Percentiles rank a stretch among this genome's conserved stretches.
Conservation (phyloP, 2,329 filamentous ascomycete species). For the Colletotrichum cordylinicola region DNA sequence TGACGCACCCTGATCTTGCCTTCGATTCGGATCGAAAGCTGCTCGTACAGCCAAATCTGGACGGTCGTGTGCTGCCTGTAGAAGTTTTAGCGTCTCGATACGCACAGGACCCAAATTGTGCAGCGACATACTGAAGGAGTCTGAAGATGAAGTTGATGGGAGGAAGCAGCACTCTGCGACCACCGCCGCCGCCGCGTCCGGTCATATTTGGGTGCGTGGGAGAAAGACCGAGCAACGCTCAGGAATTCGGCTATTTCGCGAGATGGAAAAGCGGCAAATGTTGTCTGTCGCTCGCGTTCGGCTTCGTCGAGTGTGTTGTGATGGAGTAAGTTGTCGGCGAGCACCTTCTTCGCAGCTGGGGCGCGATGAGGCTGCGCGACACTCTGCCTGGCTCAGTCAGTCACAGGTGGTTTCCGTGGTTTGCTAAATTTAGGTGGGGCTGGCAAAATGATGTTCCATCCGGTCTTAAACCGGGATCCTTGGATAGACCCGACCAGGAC, state of each 20-base stretch:
- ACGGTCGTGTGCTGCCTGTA: constrained; percentile 74
- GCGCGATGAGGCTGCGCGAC: constrained; percentile 1
- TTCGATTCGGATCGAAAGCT: constrained; percentile 91
- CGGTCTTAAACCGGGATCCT: not conserved
- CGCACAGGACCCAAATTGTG: constrained; percentile 5
- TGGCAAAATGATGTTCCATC: constrained; percentile 14
- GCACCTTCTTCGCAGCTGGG: not conserved
- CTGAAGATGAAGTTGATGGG: constrained; percentile 70
- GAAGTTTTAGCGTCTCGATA: not conserved
- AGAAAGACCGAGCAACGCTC: not conserved
- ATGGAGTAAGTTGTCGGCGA: not conserved
- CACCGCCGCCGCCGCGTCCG: constrained; percentile 64
- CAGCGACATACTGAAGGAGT: constrained; percentile 68
- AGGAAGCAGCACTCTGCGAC: constrained; percentile 64
- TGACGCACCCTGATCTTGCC: constrained; percentile 88
- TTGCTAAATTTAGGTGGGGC: not conserved
- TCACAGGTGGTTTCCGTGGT: not conserved
- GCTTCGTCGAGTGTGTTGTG: not conserved
- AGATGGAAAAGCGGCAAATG: not conserved
- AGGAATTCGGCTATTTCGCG: not conserved
- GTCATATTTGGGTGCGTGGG: constrained; percentile 48
- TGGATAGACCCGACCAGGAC: not conserved
- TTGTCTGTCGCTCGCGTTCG: not conserved
- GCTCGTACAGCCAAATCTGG: constrained; percentile 96
- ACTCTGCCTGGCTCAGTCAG: not conserved